Conservation (phyloP, 2,329 filamentous ascomycete species). For the Sclerotinia trifoliorum region DNA sequence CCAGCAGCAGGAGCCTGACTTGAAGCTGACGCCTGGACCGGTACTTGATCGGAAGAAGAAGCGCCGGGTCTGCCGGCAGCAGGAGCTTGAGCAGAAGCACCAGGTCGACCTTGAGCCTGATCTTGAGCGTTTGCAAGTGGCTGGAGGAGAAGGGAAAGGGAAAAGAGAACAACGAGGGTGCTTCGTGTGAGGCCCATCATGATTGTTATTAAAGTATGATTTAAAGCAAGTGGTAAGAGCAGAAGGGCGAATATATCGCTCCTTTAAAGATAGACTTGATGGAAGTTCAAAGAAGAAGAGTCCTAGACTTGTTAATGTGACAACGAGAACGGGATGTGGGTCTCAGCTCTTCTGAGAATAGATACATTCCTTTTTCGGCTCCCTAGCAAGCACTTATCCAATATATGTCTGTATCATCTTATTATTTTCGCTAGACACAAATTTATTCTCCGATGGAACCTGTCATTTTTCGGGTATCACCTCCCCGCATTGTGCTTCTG, state of each 20-base stretch:
- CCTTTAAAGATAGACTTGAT: slow-evolving; percentile 3
- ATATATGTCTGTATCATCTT: slow-evolving; percentile 1
- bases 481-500: neutral
- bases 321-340: neutral
- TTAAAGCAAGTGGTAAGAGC: neutral
- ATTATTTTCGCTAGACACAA: neutral
- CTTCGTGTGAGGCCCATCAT: slow-evolving; percentile 18
- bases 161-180: neutral
- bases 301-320: neutral
- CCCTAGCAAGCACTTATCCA: neutral
- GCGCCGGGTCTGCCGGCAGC: slow-evolving; percentile 6
- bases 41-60: slow-evolving; percentile 1
- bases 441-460: neutral
- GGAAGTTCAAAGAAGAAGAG: neutral
- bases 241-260: slow-evolving; percentile 6
- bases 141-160: neutral
- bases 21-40: neutral
- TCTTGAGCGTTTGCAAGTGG: slow-evolving; percentile 11
- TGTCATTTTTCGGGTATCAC: neutral
- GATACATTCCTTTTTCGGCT: neutral
- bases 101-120: slow-evolving; percentile 12
- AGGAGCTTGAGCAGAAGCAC: slow-evolving; percentile 1
- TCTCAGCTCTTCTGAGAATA: neutral
- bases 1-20: slow-evolving; percentile 7
- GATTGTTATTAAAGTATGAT: neutral